Base-by-base conservation (phyloP, 441 rosid genomes). In the Cnidoscolus chayamansa region DNA sequence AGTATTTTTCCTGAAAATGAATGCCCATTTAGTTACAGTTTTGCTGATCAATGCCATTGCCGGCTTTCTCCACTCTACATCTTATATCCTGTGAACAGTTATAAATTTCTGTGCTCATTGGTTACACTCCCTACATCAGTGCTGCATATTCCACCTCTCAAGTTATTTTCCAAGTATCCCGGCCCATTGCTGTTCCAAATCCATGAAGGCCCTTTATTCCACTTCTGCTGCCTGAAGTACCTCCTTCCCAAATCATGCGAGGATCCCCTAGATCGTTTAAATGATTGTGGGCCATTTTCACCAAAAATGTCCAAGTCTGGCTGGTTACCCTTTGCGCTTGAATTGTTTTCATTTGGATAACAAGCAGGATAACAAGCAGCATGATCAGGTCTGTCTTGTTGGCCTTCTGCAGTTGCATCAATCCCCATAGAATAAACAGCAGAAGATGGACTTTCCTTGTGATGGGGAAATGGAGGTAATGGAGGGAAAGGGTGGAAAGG, bases 401-500 rank as follows among this genome's bases (percentile, higher is more conserved):
- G 78, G 55, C 50, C 62, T 49, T 74, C 82, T 25, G 67, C 25
- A 63, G 66, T 58, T 49, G 54, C 77, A 45, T 47, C 53, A 43
- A 48, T 63, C 10, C 35, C 66, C 61, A 68, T 62, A 69, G 80
- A 72, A 73, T 68, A 65, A 65, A 19, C 78, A 69, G 79, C 63
- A 67, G 72, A 63, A 48, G 67, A 49, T 54, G 32, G 19, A 47
- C 67, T 66, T 69, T 82, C 85, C 79, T 68, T 81, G 40, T 73
- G 71, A 35, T 73, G 81, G 71, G 95, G 87, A 71, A 69, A 66
- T 66, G 90, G 88, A 2, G 99, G 99, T 63, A 90, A 76, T 58
- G 99, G 99, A n/a, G 99, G 97, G 79, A 88, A 94, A 25, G 99
- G 98, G 71, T 80, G 81, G 78, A 94, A 94, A 57, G 97, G 91